Conservation (phyloP, 2,329 filamentous ascomycete genomes). For the Ophiocordyceps camponoti-rufipedis region DNA sequence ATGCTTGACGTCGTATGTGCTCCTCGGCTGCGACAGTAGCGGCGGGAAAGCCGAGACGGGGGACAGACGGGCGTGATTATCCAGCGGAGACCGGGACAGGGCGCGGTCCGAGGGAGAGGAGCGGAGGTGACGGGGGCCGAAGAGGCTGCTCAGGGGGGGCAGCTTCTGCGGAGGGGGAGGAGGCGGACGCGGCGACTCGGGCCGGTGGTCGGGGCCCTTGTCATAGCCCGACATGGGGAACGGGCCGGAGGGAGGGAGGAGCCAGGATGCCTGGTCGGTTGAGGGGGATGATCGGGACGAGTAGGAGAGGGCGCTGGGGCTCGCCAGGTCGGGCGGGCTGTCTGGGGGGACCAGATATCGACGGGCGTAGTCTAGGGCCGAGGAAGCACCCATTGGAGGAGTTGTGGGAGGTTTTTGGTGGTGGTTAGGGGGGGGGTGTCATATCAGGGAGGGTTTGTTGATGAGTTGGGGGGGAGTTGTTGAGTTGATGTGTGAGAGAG, state of each 20-base stretch:
- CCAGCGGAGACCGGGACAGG: constrained; percentile 25
- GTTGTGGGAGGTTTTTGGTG: background rate
- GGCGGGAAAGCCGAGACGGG: constrained; percentile 30
- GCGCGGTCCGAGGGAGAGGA: constrained; percentile 26
- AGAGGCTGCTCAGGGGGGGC: constrained; percentile 37
- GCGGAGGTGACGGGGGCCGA: constrained; percentile 27
- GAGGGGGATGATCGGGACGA: constrained; percentile 22
- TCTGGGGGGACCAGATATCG: constrained; percentile 31
- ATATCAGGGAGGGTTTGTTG: background rate
- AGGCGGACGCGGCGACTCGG: background rate
- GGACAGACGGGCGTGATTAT: constrained; percentile 21
- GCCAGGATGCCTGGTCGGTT: constrained; percentile 26
- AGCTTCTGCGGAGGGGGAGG: constrained; percentile 21
- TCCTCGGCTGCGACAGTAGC: constrained; percentile 23
- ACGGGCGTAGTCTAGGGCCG: constrained; percentile 30
- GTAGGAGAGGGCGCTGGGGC: constrained; percentile 29
- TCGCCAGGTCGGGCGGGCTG: constrained; percentile 35
- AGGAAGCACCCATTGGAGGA: constrained; percentile 36
- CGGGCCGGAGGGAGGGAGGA: constrained; percentile 20
- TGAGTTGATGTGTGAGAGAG: background rate
- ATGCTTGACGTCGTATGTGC: constrained; percentile 25
- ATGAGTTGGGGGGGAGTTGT: no score
- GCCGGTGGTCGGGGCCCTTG: constrained; percentile 16
- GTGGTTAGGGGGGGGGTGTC: background rate
- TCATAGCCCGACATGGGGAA: constrained; percentile 43